Base-by-base conservation (phyloP, 371 early-diverging fungal genomes). In the Circinella umbellata region DNA sequence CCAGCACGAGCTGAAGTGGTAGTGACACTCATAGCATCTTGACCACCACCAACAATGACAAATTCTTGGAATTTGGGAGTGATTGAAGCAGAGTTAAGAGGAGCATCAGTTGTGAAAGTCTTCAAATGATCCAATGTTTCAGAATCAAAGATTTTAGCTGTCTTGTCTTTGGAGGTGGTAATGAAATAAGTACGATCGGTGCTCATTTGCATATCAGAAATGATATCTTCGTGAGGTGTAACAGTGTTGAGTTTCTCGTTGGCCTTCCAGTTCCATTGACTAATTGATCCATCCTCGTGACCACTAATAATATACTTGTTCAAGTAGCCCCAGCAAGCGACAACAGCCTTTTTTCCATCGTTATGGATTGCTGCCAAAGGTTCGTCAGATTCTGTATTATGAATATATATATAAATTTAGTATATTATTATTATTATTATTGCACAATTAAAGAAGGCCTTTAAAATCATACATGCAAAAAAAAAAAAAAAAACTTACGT, bases 101-200 rank as follows among this genome's bases (percentile, higher is more conserved):
- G 97, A 34, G 98, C 94, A 73, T 98, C 98, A 9, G 97, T 92
- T 59, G 86, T 77, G 85, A 92, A 99, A 51, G 81, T 84, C 86
- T 98, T 98, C 76, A 97, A 84, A 27, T 87, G 80, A 63, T 90
- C 86, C 54, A 99, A 88, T 14, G 94, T 92, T 70, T 88, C 86
- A 37, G 94, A 80, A 80, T 99, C 99, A 67, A 95, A 84, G 69
- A 99, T 89, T 77, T 94, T 91, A 36, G 98, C 92, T 7, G 93
- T 91, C 84, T 94, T 92, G 89, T 99, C 99, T 86, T 96, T 96
- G 69, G 98, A 97, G 11, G 96, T 87, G 47, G 99, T 97, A 76
- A 99, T 96, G 77, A 99, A 99, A 88, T 95, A 96, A 51, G 94
- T 92, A 73, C 93, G 89, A 84, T 99, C 99, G 57, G 86, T 77